These are phyloP conservation scores for Candida sp. DNA, from an alignment of 1,139 yeast species.

Conservation along the genomic window DNA sequence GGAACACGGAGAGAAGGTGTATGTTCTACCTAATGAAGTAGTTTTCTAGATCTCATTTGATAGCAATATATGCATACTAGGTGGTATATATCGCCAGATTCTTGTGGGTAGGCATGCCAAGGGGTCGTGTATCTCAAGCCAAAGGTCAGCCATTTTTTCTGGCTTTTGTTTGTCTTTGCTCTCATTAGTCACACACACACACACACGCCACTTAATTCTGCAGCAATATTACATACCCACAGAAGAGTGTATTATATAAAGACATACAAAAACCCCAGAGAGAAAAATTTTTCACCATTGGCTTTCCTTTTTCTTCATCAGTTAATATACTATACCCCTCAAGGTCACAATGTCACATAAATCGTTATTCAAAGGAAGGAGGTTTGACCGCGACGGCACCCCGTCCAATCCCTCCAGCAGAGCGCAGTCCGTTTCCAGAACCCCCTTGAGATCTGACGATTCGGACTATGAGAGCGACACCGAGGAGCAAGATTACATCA, in stretches of 20 bases:
- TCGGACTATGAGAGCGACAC: conserved; percentile 50
- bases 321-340: neutral
- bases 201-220: neutral
- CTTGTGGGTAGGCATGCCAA: no score
- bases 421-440: conserved; percentile 42
- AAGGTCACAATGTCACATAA: conserved; percentile 11
- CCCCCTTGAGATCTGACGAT: conserved; percentile 35
- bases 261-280: neutral
- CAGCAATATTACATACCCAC: neutral
- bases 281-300: neutral
- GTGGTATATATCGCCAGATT: neutral
- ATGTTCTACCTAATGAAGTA: conserved; percentile 68
- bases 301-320: neutral
- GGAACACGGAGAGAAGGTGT: conserved; percentile 57
- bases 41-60: conserved; percentile 31
- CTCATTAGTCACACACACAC: neutral
- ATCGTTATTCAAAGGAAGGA: conserved; percentile 14
- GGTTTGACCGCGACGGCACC: conserved; percentile 20
- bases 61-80: no score
- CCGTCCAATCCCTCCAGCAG: conserved; percentile 35
- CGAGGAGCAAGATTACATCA: conserved; percentile 41
- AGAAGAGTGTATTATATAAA: neutral
- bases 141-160: neutral
- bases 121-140: no score
- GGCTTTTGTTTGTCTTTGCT: neutral